A percentile compares a stretch with the other conserved stretches of the same genome.
Evolutionary conservation across 495 filamentous ascomycete species (phyloP).

Genomic region (Barbatosphaeria neglecta): DNA sequence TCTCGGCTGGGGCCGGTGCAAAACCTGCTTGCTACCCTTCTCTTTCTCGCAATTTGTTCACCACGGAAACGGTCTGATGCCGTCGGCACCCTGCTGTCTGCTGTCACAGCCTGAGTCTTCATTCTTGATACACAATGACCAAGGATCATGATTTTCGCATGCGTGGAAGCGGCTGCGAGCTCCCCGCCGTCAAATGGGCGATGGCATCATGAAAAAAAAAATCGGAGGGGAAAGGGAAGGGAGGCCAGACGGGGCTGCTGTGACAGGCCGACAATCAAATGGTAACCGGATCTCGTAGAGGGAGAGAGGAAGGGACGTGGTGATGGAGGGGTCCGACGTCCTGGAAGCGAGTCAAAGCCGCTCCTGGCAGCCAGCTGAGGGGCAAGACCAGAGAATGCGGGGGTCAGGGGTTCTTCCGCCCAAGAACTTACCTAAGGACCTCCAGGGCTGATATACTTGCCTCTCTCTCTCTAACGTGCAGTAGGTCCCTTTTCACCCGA

Average conservation of each 20-base stretch:
- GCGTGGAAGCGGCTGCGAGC: not conserved
- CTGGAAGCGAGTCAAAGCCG: not conserved
- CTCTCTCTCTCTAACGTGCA: too few species aligned
- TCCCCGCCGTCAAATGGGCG: not conserved
- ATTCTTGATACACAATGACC: not conserved
- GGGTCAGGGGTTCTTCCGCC: not conserved
- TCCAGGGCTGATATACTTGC: too few species aligned
- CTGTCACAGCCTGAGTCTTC: not conserved
- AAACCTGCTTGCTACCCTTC: not conserved
- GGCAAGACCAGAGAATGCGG: not conserved
- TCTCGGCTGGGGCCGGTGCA: not conserved
- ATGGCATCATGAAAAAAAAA: not conserved
- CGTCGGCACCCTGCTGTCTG: not conserved
- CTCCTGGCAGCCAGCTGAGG: not conserved
- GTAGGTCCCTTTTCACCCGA: too few species aligned
- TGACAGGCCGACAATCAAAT: not conserved
- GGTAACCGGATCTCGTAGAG: not conserved
- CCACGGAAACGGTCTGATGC: not conserved
- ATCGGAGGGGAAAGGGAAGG: not conserved
- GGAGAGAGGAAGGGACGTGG: not conserved
- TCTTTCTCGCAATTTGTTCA: not conserved
- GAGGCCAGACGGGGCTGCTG: not conserved
- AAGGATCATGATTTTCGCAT: not conserved
- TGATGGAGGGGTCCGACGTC: not conserved
- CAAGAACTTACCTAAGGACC: too few species aligned